These are phyloP conservation scores for Telfairia occidentalis DNA, from an alignment of 331 rosid species.

Conservation along the genomic window DNA sequence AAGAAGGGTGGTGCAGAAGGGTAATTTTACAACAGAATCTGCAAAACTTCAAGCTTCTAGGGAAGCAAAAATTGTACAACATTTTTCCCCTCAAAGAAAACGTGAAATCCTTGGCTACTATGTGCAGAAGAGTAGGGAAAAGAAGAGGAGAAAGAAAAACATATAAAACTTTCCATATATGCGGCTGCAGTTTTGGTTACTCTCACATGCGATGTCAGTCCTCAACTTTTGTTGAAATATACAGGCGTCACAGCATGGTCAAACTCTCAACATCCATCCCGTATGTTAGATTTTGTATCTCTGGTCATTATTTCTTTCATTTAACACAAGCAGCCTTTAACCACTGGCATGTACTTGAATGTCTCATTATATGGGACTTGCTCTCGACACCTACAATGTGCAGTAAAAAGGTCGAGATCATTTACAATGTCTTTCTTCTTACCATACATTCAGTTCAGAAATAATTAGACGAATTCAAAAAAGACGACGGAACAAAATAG, in stretches of 20 bases:
- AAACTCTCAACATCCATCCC: neutral
- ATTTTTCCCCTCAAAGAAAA: neutral
- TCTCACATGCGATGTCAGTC: constrained; percentile 7
- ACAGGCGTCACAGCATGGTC: neutral
- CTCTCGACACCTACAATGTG: constrained; percentile 31
- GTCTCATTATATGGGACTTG: constrained; percentile 36
- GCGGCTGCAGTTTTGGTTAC: constrained; percentile 1
- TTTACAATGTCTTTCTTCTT: neutral
- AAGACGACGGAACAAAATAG: neutral
- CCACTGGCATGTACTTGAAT: neutral
- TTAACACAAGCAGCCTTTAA: neutral
- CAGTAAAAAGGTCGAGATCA: neutral
- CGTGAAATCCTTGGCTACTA: constrained; percentile 1
- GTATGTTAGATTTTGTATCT: constrained; percentile 2
- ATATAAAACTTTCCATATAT: neutral
- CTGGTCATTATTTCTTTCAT: neutral
- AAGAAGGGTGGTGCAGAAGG: neutral
- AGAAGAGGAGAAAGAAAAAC: neutral
- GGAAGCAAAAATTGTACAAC: constrained; percentile 15
- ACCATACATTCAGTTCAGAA: neutral
- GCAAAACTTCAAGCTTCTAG: constrained; percentile 5
- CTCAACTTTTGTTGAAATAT: constrained; percentile 6
- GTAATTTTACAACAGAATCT: constrained; percentile 9
- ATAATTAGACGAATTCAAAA: neutral
- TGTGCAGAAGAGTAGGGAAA: neutral